Base-by-base conservation (phyloP, 768 basidiomycete genomes). In the Amylocystis lapponica region DNA sequence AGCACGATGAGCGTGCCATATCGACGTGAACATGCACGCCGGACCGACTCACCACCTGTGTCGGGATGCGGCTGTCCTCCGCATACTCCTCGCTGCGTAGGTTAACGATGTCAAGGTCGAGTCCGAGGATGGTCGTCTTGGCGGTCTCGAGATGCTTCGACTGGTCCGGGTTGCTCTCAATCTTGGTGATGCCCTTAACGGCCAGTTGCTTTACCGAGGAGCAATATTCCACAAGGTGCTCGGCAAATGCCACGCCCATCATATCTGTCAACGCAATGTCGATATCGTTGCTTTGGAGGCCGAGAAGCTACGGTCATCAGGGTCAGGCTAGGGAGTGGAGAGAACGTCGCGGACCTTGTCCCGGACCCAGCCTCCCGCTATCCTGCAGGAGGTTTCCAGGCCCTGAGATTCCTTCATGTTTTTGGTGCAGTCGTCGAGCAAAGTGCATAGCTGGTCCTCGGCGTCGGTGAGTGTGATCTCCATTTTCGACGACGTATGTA, bases 71-170 rank as follows among this genome's bases (percentile, higher is more conserved):
- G 62, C 89, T 94, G 36, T 80, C 72, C 27, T 78, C 74, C 0
- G 90, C 81, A 65, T 99, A 99, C 49, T 84, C 88, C 63, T 99
- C 96, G 49, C 83, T 88, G 49, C 96, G 70, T 43, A 98, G 67
- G 58, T 97, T 97, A 3, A 98, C 96, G 49, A 96, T 81, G 62
- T 99, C 96, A 36, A 98, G 70, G 45, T 93, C 89, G 35, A 87
- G 66, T 2, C 76, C 92, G 41, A 89, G 69, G 26, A 98, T 66
- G 32, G 77, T 80, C 29, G 91, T 83, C 31, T 83, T 83, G 2
- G 94, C 94, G 1, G 96, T 97, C 66, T 98, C 95, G 23, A 99
- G 75, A 65, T 99, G 96, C 60, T 99, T 99, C 25, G 90, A 94
- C 66, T 98, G 95, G 31, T 93, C 92, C 0, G 96, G 95, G 58